Evolutionary conservation across 1,284 basidiomycete species (phyloP).

Genomic region (Trichosporon sp.): DNA sequence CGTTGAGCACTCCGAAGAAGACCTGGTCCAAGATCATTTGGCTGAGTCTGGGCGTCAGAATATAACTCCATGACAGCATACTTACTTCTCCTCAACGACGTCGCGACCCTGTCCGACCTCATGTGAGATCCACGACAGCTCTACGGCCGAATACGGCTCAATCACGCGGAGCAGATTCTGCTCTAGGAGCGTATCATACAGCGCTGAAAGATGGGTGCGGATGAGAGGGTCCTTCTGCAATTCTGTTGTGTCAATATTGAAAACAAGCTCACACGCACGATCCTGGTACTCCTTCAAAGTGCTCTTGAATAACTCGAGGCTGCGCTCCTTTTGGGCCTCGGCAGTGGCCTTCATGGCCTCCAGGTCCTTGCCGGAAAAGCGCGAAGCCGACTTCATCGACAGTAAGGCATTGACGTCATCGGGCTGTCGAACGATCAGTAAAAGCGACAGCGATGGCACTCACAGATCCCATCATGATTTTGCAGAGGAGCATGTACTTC

Average conservation of each 20-base stretch:
- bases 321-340: conserved; percentile 86
- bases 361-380: conserved; percentile 77
- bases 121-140: conserved; percentile 85
- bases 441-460: conserved; percentile 42
- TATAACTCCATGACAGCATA: conserved; percentile 24
- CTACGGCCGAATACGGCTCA: conserved; percentile 91
- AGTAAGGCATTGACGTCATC: conserved; percentile 89
- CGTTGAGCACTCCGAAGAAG: conserved; percentile 90
- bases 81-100: conserved; percentile 91
- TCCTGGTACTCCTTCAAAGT: conserved; percentile 83
- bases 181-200: conserved; percentile 94
- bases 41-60: conserved; percentile 65
- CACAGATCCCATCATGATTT: conserved; percentile 94
- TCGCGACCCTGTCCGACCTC: conserved; percentile 85
- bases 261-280: conserved; percentile 60
- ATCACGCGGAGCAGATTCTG: conserved; percentile 93
- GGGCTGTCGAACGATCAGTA: conserved; percentile 62
- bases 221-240: conserved; percentile 92
- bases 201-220: conserved; percentile 83
- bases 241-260: conserved; percentile 61
- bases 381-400: conserved; percentile 80
- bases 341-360: conserved; percentile 96
- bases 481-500: conserved; percentile 97
- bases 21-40: conserved; percentile 99
- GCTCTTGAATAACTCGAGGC: conserved; percentile 84